These are phyloP conservation scores for Trichosporon sp. DNA, from an alignment of 1,284 basidiomycete genomes.

Conservation along the genomic window DNA sequence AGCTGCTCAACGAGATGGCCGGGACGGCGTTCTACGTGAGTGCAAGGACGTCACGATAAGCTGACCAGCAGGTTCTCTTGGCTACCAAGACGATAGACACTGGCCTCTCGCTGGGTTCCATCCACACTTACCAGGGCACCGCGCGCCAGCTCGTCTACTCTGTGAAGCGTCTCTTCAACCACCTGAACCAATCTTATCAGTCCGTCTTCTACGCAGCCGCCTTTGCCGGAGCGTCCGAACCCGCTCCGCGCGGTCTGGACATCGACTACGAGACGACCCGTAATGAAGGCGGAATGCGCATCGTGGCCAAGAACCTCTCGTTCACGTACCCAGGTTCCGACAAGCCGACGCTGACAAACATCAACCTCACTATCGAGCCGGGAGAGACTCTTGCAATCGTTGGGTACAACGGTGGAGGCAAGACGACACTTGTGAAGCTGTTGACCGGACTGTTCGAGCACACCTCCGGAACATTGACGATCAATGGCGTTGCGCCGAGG, in stretches of 20 bases:
- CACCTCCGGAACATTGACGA: conserved; percentile 54
- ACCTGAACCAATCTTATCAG: conserved; percentile 61
- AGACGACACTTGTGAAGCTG: conserved; percentile 54
- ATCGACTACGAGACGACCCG: conserved; percentile 30
- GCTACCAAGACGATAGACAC: conserved; percentile 61
- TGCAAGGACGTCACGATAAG: not conserved
- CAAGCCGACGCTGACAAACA: conserved; percentile 60
- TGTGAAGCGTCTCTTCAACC: not conserved
- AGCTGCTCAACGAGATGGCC: not conserved
- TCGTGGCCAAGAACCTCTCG: conserved; percentile 65
- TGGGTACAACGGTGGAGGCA: conserved; percentile 13
- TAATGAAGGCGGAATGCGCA: conserved; percentile 52
- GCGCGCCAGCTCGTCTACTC: conserved; percentile 39
- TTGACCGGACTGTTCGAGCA: conserved; percentile 62
- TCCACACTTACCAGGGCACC: conserved; percentile 69
- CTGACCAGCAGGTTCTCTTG: conserved; percentile 54
- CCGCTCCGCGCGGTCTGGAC: not conserved
- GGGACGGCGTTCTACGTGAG: conserved; percentile 5
- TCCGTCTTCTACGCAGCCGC: conserved; percentile 55
- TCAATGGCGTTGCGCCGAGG: conserved; percentile 64
- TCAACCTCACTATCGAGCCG: conserved; percentile 62
- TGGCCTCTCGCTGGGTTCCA: conserved; percentile 61
- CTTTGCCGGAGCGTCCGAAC: conserved; percentile 3
- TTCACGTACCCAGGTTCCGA: conserved; percentile 69
- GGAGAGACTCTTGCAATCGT: conserved; percentile 65